A percentile compares a stretch with the other conserved stretches of the same genome.
These are phyloP conservation scores for Yamadazyma kitorensis DNA, from an alignment of 805 yeast species.

Conservation along the genomic window DNA sequence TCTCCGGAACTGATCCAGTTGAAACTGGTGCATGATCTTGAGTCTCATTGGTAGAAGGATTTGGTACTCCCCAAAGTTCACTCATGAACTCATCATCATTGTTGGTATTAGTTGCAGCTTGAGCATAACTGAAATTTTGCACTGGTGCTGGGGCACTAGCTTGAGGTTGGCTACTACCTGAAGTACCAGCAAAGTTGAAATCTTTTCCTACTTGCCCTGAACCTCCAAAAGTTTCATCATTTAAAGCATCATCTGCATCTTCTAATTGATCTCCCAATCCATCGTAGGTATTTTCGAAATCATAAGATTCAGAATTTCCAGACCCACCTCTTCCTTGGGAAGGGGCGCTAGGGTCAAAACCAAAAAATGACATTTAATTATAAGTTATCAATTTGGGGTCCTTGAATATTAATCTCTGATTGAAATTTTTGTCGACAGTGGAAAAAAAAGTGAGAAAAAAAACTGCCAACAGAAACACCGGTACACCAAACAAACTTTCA, in stretches of 20 bases:
- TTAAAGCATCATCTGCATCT: slow-evolving; percentile 75
- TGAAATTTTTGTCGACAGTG: slow-evolving; percentile 3
- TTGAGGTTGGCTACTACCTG: slow-evolving; percentile 15
- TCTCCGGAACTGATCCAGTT: slow-evolving; percentile 18
- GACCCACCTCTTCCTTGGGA: slow-evolving; percentile 18
- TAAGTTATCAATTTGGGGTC: not conserved
- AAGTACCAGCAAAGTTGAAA: slow-evolving; percentile 54
- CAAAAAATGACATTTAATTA: slow-evolving; percentile 60
- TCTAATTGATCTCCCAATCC: slow-evolving; percentile 66
- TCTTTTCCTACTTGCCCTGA: slow-evolving; percentile 53
- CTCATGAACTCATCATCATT: slow-evolving; percentile 46
- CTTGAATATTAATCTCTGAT: no score
- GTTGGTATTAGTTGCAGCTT: slow-evolving; percentile 30
- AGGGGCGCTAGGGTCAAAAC: slow-evolving; percentile 53
- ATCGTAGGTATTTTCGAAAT: slow-evolving; percentile 82
- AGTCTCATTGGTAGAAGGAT: slow-evolving; percentile 19
- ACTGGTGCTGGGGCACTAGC: slow-evolving; percentile 15
- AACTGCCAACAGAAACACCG: no score
- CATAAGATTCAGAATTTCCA: slow-evolving; percentile 41
- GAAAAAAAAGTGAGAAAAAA: slow-evolving; percentile 8
- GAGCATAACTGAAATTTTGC: slow-evolving; percentile 38
- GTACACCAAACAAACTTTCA: not conserved
- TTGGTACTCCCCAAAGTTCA: slow-evolving; percentile 42
- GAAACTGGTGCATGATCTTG: slow-evolving; percentile 18
- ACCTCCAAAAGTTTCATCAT: slow-evolving; percentile 76